Percentiles rank a stretch among this genome's conserved stretches.
phyloP scores from a whole-genome alignment of 306 rosid genomes.

The Gynostemma pentaphyllum region DNA sequence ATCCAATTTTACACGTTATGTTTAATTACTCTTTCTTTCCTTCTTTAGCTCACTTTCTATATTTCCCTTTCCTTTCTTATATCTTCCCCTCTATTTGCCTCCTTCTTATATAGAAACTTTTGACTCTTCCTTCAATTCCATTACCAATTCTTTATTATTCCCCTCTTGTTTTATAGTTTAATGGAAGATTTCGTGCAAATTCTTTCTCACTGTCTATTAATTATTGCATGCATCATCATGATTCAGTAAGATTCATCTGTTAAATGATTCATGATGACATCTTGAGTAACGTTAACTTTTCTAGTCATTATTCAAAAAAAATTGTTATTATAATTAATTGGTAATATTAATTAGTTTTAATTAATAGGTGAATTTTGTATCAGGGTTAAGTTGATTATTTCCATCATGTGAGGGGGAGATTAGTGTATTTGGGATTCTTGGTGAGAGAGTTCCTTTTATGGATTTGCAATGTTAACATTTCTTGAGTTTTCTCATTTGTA shows the following conservation, averaged over 20 bases:
- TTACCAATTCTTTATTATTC: background rate
- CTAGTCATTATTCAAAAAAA: too few species aligned
- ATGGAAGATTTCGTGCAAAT: background rate
- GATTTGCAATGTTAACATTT: too few species aligned
- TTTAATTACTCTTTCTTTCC: slow-evolving; percentile 7
- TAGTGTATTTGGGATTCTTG: too few species aligned
- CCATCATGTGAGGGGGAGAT: too few species aligned
- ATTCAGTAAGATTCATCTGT: background rate
- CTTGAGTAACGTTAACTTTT: background rate
- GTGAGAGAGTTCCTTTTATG: too few species aligned
- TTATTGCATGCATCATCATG: background rate
- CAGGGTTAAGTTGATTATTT: too few species aligned
- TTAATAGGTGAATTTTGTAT: too few species aligned
- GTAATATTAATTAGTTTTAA: too few species aligned
- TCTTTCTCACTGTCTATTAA: background rate
- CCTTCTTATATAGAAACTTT: slow-evolving; percentile 27
- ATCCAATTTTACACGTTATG: slow-evolving; percentile 8
- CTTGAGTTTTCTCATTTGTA: too few species aligned
- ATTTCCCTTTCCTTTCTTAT: slow-evolving; percentile 16
- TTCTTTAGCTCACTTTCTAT: too few species aligned
- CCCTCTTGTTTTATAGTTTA: too few species aligned
- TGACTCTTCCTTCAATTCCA: slow-evolving; percentile 10
- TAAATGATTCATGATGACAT: background rate
- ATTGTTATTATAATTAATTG: too few species aligned
- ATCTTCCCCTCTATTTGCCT: slow-evolving; percentile 53